A percentile compares a stretch with the other conserved stretches of the same genome.
Evolutionary conservation across 805 yeast genomes (phyloP).

Genomic region (Lipomyces yamanashiensis): DNA sequence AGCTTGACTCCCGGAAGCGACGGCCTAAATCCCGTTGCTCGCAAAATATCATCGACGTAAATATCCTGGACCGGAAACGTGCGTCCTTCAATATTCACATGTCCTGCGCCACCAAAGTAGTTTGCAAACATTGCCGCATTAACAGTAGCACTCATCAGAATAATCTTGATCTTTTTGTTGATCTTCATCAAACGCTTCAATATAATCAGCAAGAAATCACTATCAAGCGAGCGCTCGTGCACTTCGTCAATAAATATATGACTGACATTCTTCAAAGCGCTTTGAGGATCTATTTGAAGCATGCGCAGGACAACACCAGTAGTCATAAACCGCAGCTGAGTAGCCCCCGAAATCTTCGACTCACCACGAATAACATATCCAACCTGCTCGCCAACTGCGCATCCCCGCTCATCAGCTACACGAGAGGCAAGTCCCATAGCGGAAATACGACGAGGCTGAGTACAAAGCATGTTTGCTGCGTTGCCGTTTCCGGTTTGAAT

Average conservation of each 20-base stretch:
- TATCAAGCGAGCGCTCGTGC: constrained; percentile 92
- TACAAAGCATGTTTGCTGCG: constrained; percentile 71
- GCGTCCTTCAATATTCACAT: constrained; percentile 86
- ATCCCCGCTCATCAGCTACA: constrained; percentile 80
- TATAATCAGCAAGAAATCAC: constrained; percentile 80
- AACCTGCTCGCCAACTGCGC: constrained; percentile 69
- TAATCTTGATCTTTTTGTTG: constrained; percentile 49
- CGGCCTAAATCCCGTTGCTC: constrained; percentile 56
- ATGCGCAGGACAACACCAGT: constrained; percentile 90
- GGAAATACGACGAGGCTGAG: constrained; percentile 95
- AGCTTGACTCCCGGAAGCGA: constrained; percentile 7
- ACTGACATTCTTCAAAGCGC: constrained; percentile 52
- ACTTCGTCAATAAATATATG: constrained; percentile 91
- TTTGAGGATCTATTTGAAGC: constrained; percentile 60
- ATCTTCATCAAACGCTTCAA: constrained; percentile 62
- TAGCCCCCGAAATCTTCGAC: constrained; percentile 61
- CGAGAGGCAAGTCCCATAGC: constrained; percentile 94
- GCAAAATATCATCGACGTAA: constrained; percentile 70
- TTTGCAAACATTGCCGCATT: constrained; percentile 67
- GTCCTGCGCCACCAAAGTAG: constrained; percentile 67
- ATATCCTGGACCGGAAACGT: constrained; percentile 87
- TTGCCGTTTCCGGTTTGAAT: constrained; percentile 48
- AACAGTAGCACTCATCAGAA: constrained; percentile 81
- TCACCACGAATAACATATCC: constrained; percentile 94
- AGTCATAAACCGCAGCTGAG: constrained; percentile 85